Base-by-base conservation (phyloP, 2,329 filamentous ascomycete genomes). In the Botrytis pseudocinerea region DNA sequence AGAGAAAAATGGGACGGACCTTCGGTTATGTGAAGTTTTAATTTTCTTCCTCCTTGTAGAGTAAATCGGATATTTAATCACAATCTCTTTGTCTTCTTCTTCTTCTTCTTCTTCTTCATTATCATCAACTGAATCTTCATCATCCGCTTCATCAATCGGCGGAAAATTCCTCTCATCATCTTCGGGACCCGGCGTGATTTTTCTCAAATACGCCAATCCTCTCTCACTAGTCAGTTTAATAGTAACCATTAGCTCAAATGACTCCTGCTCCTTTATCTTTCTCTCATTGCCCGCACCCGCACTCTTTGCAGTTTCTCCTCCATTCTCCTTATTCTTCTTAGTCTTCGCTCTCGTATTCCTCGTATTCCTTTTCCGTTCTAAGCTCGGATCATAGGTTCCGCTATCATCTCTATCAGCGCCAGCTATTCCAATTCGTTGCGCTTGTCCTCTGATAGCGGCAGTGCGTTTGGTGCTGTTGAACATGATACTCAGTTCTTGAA, bases 371-470 rank as follows among this genome's bases (percentile, higher is more conserved):
- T 68, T 70, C 16, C 69, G 40, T 60, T 73, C 68, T 10, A 70
- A 25, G 18, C 74, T 77, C 7, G 78, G 78, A 68, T 80, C 75
- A 64, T 79, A 80, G 6, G 74, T 78, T 7, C 79, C 79, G 61
- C 77, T 79, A 32, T 78, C 71, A 70, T 80, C 79, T 40, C 75
- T 65, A 64, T 80, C 79, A n/a, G 77, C 66, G 16, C 70, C 78
- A 5, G 72, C 76, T 16, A 74, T 69, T 14, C 75, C 69, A 3
- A 57, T 69, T 64, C 77, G 75, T 10, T 73, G 64, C n/a, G 72
- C 70, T 25, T 62, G 60, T 2, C 64, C 70, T 25, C 71, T 75
- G 1, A 74, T 69, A 28, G 77, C 75, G 32, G 75, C 75, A 32
- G 73, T 73, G 3, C 73, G 63, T 61, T 70, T 72, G 1, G 70